Conservation (phyloP, 2,329 filamentous ascomycete genomes). For the Xylaria digitata region DNA sequence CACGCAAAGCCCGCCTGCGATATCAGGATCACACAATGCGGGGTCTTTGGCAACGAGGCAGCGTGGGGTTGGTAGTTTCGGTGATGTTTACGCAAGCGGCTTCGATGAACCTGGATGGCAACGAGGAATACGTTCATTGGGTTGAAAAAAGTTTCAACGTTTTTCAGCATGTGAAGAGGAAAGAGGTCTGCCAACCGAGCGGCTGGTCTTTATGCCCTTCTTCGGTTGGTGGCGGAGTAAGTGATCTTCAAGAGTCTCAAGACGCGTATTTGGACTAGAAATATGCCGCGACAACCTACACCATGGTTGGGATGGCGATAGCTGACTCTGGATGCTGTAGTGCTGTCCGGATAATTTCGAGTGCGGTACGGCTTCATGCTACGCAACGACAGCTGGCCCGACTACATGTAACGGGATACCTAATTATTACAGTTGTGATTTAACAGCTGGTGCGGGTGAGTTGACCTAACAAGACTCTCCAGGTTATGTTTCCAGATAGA, state of each 20-base stretch:
- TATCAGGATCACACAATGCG: conserved; percentile 39
- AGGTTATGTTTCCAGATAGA: too few species aligned
- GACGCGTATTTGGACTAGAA: background rate
- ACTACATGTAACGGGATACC: conserved; percentile 51
- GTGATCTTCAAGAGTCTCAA: background rate
- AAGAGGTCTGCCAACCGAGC: conserved; percentile 40
- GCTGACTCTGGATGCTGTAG: conserved; percentile 17
- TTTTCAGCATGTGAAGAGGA: conserved; percentile 45
- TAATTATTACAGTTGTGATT: conserved; percentile 58
- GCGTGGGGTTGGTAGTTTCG: conserved; percentile 37
- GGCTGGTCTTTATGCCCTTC: conserved; percentile 44
- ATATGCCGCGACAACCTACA: background rate
- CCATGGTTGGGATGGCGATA: background rate
- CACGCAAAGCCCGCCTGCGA: background rate
- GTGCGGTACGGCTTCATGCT: conserved; percentile 61
- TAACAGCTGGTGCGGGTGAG: conserved; percentile 50
- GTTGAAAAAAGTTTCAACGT: conserved; percentile 44
- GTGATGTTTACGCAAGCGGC: conserved; percentile 32
- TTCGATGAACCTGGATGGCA: conserved; percentile 27
- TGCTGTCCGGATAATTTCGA: conserved; percentile 62
- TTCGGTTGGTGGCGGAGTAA: conserved; percentile 51
- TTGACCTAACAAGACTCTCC: conserved; percentile 5
- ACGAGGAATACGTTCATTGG: conserved; percentile 42
- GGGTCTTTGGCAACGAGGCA: conserved; percentile 32
- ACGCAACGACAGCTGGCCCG: conserved; percentile 58